phyloP scores from a whole-genome alignment of 495 filamentous ascomycete genomes.

The Tricharina praecox region DNA sequence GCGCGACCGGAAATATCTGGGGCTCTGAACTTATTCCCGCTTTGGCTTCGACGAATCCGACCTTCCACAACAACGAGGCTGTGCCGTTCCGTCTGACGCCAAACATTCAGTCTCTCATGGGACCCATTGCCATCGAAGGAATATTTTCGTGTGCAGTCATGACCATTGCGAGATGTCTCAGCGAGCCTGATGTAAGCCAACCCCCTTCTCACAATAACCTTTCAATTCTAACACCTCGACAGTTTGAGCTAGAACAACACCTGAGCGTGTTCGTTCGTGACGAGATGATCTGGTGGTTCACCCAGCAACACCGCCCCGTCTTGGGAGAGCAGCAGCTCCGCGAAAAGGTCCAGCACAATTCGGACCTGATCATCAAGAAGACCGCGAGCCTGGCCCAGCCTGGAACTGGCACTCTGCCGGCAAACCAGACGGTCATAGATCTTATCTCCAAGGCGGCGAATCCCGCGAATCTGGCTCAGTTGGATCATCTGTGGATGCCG shows the following conservation, averaged over 20 bases:
- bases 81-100: constrained; percentile 96
- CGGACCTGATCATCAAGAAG: constrained; percentile 75
- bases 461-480: constrained; percentile 62
- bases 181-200: constrained; percentile 51
- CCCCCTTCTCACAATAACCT: neutral
- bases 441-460: constrained; percentile 70
- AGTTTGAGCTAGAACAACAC: constrained; percentile 73
- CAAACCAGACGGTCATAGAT: constrained; percentile 93
- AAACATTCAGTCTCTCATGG: constrained; percentile 88
- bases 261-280: constrained; percentile 87
- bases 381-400: constrained; percentile 61
- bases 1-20: constrained; percentile 85
- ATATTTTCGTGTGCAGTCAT: constrained; percentile 83
- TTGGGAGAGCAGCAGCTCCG: constrained; percentile 57
- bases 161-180: constrained; percentile 87
- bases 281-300: constrained; percentile 97
- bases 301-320: constrained; percentile 51
- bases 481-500: constrained; percentile 93
- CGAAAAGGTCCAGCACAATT: constrained; percentile 74
- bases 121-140: constrained; percentile 84
- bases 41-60: constrained; percentile 60
- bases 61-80: constrained; percentile 85
- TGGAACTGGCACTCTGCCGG: constrained; percentile 51
- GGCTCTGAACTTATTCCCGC: constrained; percentile 78
- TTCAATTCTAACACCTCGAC: constrained; percentile 5